Evolutionary conservation across 768 basidiomycete genomes (phyloP), one percentile per base, ranked within the genome.

Genomic region (Russula dissimulans): DNA sequence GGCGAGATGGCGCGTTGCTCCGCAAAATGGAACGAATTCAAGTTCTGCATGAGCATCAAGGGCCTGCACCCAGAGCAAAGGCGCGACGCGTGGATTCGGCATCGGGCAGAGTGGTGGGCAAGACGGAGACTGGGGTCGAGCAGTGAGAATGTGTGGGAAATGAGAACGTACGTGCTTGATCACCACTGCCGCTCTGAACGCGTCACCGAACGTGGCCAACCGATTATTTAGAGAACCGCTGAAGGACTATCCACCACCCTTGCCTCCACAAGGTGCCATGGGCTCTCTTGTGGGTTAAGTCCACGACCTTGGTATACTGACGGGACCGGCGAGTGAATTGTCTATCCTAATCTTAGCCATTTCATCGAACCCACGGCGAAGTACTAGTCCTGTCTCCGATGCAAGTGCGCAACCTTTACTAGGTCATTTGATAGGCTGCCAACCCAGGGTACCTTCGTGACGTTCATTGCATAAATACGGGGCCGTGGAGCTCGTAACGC

Each of bases 41-140:
- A 97, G 73, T 95, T 90, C 72, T 99, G 95, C 74, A 76, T 95
- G 76, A 86, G 84, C 61, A 75, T 88, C 62, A 95, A 93, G 72
- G 78, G 81, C 12, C 75, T 90, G 72, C 80, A 86, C 54, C 83
- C 85, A 15, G 92, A 94, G 57, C 81, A 85, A 67, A 82, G 83
- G 69, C 79, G 88, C 34, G 83, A 91, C 53, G 82, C 83, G 4
- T 99, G 94, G 95, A 84, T 98, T 58, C 79, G 77, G 51, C 78
- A 88, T 17, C 78, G 90, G 56, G 95, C 95, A 2, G 91, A 95
- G 70, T 95, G 94, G 93, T 97, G 94, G 95, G 92, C 95, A 5
- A 75, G 78, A 38, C 75, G 89, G 54, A 76, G 95, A 54, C 69
- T 89, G 9, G 78, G 73, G 18, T 84, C 83, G 71, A 94, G 91